Evolutionary conservation across 495 filamentous ascomycete species (phyloP), one percentile per base, ranked within the genome.

Genomic region (Viridothelium virens): DNA sequence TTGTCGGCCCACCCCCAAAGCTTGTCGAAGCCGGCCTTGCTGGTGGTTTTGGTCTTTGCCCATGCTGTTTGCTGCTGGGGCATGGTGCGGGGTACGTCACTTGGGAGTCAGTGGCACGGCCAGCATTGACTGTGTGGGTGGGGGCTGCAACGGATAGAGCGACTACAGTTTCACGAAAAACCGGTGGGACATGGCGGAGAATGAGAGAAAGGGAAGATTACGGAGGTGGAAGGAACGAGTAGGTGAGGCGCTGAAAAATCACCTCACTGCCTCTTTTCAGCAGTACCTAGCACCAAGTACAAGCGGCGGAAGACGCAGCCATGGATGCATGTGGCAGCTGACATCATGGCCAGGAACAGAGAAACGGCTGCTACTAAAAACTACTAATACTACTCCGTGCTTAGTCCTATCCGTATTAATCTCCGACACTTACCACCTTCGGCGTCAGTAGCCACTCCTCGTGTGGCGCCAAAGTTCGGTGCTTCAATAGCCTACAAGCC

Each of bases 21-120:
- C 66, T 79, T 80, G 67, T 81, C 80, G 71, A 82, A 79, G 63
- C 79, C 77, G 36, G 75, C 75, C 72, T 82, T 83, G 16, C 73
- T 64, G 56, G 72, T 72, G 0, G 71, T 73, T 72, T 79, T 80
- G 44, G 80, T 79, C 69, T 74, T 72, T 37, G 70, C 53, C 78
- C 75, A 80, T 59, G n/a, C 9, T 5, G 75, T 39, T 50, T 31
- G n/a, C 41, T 65, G 39, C 3, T 61, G 38, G 12, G 67, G 65
- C 59, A 53, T 59, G 14, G 65, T 70, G 16, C 53, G 53, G 53
- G 53, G 53, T 59, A 59, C 53, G 53, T 59, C 53, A 36, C 53
- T 59, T 18, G 25, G 6, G 18, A 36, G 4, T 9, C 9, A 59
- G 53, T 6, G 5, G 31, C 53, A 31, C 6, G 18, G 2, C 5